These are phyloP conservation scores for Chamaecyparis obtusa DNA, from an alignment of 75 land plant species.

Conservation along the genomic window DNA sequence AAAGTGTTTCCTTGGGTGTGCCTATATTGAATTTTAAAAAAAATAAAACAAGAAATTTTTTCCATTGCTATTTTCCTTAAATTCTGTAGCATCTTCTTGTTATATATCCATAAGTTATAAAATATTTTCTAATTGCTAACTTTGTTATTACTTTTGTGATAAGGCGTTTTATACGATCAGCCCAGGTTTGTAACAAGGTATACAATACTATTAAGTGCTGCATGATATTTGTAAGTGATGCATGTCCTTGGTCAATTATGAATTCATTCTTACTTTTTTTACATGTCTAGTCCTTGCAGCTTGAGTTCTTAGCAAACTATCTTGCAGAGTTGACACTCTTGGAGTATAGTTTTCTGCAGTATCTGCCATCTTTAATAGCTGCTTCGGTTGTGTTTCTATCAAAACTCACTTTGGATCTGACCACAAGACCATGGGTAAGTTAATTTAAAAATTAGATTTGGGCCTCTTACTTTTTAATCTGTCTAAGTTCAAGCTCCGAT, in stretches of 20 bases:
- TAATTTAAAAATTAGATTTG: not conserved
- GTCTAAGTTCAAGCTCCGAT: not conserved
- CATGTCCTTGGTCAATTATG: not conserved
- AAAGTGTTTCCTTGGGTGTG: conserved; percentile 54
- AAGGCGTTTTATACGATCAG: conserved; percentile 36
- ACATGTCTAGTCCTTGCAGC: conserved; percentile 26
- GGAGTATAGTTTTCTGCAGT: conserved; percentile 77
- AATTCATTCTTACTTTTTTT: not conserved
- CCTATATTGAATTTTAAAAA: not conserved
- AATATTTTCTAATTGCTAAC: not conserved
- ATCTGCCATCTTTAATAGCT: conserved; percentile 74
- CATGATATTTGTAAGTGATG: not conserved
- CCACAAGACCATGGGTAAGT: conserved; percentile 72
- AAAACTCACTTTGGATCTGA: conserved; percentile 76
- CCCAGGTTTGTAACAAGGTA: conserved; percentile 30
- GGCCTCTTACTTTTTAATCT: not conserved
- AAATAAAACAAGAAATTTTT: not conserved
- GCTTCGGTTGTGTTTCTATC: conserved; percentile 94
- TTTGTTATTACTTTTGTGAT: conserved; percentile 8
- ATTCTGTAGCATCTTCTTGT: not conserved
- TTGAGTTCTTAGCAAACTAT: conserved; percentile 83
- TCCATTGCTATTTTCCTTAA: not conserved
- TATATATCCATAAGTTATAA: not conserved
- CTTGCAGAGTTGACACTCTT: conserved; percentile 81
- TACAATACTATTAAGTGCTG: not conserved